These are phyloP conservation scores for Boletus speciosus DNA, from an alignment of 768 basidiomycete species.

Conservation along the genomic window DNA sequence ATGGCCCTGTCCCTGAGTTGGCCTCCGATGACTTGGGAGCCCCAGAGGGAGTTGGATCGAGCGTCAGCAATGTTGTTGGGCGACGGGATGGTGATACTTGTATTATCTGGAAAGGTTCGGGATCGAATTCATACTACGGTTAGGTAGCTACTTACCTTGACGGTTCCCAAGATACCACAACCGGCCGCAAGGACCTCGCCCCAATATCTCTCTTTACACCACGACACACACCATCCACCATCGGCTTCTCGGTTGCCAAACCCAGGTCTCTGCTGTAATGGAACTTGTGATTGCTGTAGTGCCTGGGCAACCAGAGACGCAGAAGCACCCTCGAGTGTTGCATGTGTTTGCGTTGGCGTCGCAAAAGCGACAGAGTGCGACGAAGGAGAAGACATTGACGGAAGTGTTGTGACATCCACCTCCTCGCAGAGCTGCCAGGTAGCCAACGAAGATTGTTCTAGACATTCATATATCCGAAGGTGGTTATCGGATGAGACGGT, in stretches of 20 bases:
- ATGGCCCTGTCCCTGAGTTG: constrained; percentile 15
- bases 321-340: constrained; percentile 51
- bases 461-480: constrained; percentile 86
- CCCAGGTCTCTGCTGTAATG: constrained; percentile 38
- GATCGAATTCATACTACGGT: neutral
- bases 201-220: constrained; percentile 97
- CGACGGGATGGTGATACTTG: constrained; percentile 67
- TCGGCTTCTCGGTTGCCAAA: constrained; percentile 74
- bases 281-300: constrained; percentile 48
- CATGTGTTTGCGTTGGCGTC: constrained; percentile 65
- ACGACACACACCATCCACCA: constrained; percentile 90
- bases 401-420: constrained; percentile 64
- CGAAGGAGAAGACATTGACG: constrained; percentile 38
- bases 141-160: constrained; percentile 56
- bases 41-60: constrained; percentile 39
- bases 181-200: constrained; percentile 83
- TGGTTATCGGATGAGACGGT: constrained; percentile 84
- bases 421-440: constrained; percentile 76
- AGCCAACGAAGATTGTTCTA: constrained; percentile 67
- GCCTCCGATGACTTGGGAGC: constrained; percentile 18
- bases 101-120: constrained; percentile 50
- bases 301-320: constrained; percentile 64
- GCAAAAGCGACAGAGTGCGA: constrained; percentile 58
- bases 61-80: constrained; percentile 62
- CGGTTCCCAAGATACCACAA: constrained; percentile 63